These are phyloP conservation scores for Wickerhamomyces canadensis DNA, from an alignment of 805 yeast species.

Conservation along the genomic window DNA sequence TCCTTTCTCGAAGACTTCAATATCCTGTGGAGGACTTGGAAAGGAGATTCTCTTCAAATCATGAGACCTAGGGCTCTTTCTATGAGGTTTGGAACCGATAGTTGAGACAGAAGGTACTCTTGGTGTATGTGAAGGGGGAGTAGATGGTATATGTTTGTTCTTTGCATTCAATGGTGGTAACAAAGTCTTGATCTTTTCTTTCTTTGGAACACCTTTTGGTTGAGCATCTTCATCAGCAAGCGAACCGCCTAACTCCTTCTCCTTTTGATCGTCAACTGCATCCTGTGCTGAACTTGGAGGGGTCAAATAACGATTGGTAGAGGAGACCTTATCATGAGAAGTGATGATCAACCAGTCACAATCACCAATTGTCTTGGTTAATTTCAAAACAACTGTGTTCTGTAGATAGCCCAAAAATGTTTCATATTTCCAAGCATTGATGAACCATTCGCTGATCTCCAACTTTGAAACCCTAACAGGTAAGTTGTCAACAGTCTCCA, in stretches of 20 bases:
- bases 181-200: slow-evolving; percentile 4
- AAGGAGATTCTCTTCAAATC: slow-evolving; percentile 18
- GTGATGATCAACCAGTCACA: slow-evolving; percentile 34
- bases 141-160: too few relatives aligned
- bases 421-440: slow-evolving; percentile 35
- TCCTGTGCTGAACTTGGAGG: slow-evolving; percentile 19
- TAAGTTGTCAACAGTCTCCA: slow-evolving; percentile 18
- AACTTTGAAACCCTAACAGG: slow-evolving; percentile 31
- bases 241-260: slow-evolving; percentile 12
- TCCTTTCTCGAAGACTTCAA: slow-evolving; percentile 13
- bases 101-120: neutral
- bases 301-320: slow-evolving; percentile 23
- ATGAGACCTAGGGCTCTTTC: slow-evolving; percentile 1
- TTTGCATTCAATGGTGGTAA: slow-evolving; percentile 6
- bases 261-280: slow-evolving; percentile 14
- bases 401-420: slow-evolving; percentile 30
- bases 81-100: neutral
- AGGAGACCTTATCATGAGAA: slow-evolving; percentile 26
- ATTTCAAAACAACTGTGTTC: slow-evolving; percentile 30
- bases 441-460: slow-evolving; percentile 34
- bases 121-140: too few relatives aligned
- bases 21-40: slow-evolving; percentile 19
- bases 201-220: slow-evolving; percentile 4
- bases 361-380: slow-evolving; percentile 32
- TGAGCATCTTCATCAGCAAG: slow-evolving; percentile 10